phyloP scores from a whole-genome alignment of 2,329 filamentous ascomycete genomes.

The Colletotrichum costaricense region DNA sequence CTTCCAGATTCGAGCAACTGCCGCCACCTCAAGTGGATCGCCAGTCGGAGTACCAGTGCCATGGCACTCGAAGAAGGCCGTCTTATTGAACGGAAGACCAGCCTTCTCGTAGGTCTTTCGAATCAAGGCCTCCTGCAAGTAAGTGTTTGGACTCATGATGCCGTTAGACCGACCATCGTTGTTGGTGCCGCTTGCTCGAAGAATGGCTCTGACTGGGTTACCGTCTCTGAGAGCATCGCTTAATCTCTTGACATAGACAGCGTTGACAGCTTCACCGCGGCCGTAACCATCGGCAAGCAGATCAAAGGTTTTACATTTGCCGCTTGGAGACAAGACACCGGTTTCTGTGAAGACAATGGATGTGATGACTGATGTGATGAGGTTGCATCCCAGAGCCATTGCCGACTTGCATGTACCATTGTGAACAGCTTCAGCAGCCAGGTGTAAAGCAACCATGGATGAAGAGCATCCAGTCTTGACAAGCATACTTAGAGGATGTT shows the following conservation, averaged over 20 bases:
- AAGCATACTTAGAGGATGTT: conserved; percentile 40
- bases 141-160: conserved; percentile 50
- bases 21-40: conserved; percentile 50
- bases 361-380: conserved; percentile 40
- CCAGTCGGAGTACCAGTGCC: conserved; percentile 53
- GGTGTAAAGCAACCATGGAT: conserved; percentile 44
- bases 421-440: conserved; percentile 44
- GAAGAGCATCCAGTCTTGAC: conserved; percentile 51
- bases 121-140: conserved; percentile 44
- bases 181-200: conserved; percentile 45
- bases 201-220: conserved; percentile 48
- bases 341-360: conserved; percentile 37
- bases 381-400: conserved; percentile 46
- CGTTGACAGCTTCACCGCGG: conserved; percentile 49
- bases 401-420: conserved; percentile 42
- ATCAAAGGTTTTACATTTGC: conserved; percentile 49
- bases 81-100: conserved; percentile 34
- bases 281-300: conserved; percentile 57
- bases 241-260: conserved; percentile 53
- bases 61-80: conserved; percentile 46
- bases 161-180: conserved; percentile 50
- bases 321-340: conserved; percentile 42
- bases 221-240: conserved; percentile 52
- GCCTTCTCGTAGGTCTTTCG: conserved; percentile 41
- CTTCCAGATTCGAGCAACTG: conserved; percentile 42